Evolutionary conservation across 495 filamentous ascomycete species (phyloP).

Genomic region (Hyaloscypha finlandica): DNA sequence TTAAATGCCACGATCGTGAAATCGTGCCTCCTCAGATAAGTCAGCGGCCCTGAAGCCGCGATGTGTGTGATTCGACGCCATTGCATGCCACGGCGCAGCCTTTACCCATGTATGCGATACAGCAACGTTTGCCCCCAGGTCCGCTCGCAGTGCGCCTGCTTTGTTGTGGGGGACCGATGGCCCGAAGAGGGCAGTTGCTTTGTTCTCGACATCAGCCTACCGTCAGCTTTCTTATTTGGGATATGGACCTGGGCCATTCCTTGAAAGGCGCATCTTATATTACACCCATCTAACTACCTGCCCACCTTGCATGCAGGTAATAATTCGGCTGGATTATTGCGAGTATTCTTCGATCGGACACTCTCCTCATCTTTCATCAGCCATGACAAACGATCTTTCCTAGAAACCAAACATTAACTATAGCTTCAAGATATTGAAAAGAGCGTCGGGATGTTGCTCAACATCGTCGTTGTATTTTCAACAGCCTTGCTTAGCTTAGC

Average conservation of each 20-base stretch:
- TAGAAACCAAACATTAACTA: constrained; percentile 1
- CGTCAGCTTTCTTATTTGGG: constrained; percentile 5
- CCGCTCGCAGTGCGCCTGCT: not conserved
- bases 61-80: constrained; percentile 3
- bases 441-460: constrained; percentile 16
- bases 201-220: not conserved
- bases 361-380: constrained; percentile 1
- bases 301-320: constrained; percentile 2
- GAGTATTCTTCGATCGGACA: constrained; percentile 4
- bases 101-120: not conserved
- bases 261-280: constrained; percentile 1
- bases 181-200: not conserved
- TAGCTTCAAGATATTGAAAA: not conserved
- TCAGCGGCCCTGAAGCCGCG: constrained; percentile 5
- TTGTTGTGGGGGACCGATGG: too few species aligned
- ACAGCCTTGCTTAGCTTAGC: constrained; percentile 4
- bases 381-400: constrained; percentile 13
- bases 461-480: constrained; percentile 2
- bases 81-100: not conserved
- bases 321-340: constrained; percentile 1
- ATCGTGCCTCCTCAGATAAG: constrained; percentile 3
- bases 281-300: not conserved
- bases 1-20: not conserved
- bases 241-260: not conserved
- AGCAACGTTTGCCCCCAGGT: constrained; percentile 1